Percentiles rank a stretch among this genome's conserved stretches.
Evolutionary conservation across 2,329 filamentous ascomycete species (phyloP).

Genomic region (Trichophyton benhamiae): DNA sequence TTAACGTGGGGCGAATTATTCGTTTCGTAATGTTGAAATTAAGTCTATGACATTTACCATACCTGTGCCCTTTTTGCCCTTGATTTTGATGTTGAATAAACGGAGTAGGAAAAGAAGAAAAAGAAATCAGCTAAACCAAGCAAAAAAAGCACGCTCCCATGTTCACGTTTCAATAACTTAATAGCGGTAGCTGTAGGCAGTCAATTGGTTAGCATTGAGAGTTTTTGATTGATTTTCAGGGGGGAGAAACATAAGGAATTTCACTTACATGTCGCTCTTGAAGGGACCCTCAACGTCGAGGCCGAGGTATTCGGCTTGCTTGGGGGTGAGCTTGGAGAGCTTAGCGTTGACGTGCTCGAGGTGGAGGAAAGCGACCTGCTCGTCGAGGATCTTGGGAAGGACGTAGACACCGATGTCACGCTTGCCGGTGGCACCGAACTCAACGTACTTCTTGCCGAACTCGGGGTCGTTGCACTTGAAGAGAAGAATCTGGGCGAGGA

Average conservation of each 20-base stretch:
- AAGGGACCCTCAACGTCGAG: conserved; percentile 76
- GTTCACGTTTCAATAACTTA: conserved; percentile 32
- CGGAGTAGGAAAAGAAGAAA: conserved; percentile 3
- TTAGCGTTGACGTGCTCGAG: conserved; percentile 87
- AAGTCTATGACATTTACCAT: conserved; percentile 4
- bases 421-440: conserved; percentile 88
- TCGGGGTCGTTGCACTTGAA: conserved; percentile 82
- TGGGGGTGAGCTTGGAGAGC: conserved; percentile 70
- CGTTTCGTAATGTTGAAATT: conserved; percentile 1
- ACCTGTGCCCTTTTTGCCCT: conserved; percentile 9
- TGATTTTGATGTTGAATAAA: conserved; percentile 17
- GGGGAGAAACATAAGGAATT: conserved; percentile 11
- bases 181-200: conserved; percentile 48
- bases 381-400: conserved; percentile 95
- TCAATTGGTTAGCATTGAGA: conserved; percentile 17
- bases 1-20: not conserved
- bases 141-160: conserved; percentile 3
- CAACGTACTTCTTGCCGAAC: conserved; percentile 87
- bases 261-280: conserved; percentile 76
- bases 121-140: conserved; percentile 12
- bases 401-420: conserved; percentile 89
- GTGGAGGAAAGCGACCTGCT: conserved; percentile 94
- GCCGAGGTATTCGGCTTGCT: conserved; percentile 91
- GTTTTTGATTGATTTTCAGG: too few species aligned
- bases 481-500: conserved; percentile 96